A percentile compares a stretch with the other conserved stretches of the same genome.
Conservation (phyloP, 1,284 basidiomycete species). For the Leucoagaricus sp. region DNA sequence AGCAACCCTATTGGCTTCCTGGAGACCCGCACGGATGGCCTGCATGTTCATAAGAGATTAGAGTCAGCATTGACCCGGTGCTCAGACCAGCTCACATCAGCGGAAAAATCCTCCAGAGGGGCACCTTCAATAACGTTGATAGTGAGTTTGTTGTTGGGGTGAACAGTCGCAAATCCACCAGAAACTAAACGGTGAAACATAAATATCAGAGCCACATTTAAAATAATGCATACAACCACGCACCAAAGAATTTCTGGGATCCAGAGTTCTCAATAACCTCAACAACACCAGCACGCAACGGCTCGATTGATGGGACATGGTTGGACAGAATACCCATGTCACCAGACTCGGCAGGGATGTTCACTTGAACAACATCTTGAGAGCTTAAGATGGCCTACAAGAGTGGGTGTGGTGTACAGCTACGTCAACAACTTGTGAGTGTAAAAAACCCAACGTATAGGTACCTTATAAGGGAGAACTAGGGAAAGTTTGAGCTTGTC, state of each 20-base stretch:
- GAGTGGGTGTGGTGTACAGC: conserved; percentile 17
- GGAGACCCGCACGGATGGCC: conserved; percentile 89
- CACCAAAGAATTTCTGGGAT: conserved; percentile 96
- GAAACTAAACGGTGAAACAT: conserved; percentile 64
- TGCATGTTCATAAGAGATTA: conserved; percentile 32
- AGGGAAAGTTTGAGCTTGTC: conserved; percentile 91
- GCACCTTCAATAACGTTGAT: conserved; percentile 98
- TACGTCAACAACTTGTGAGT: conserved; percentile 2
- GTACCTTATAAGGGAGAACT: conserved; percentile 90
- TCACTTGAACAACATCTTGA: conserved; percentile 90
- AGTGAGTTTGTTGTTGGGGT: conserved; percentile 95
- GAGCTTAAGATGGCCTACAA: conserved; percentile 84
- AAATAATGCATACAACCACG: conserved; percentile 31
- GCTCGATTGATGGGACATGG: conserved; percentile 93
- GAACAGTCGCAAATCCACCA: conserved; percentile 96
- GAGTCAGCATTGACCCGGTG: neutral
- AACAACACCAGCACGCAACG: conserved; percentile 89
- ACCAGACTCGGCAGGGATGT: conserved; percentile 90
- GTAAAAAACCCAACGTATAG: conserved; percentile 33
- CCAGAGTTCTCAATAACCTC: conserved; percentile 86
- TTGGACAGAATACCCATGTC: conserved; percentile 99
- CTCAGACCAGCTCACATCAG: conserved; percentile 59
- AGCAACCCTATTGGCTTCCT: conserved; percentile 87
- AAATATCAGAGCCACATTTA: neutral
- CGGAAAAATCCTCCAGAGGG: conserved; percentile 87